Percentiles rank a stretch among this genome's conserved stretches.
These are phyloP conservation scores for Erythrophleum fordii DNA, from an alignment of 306 rosid species.

Conservation along the genomic window DNA sequence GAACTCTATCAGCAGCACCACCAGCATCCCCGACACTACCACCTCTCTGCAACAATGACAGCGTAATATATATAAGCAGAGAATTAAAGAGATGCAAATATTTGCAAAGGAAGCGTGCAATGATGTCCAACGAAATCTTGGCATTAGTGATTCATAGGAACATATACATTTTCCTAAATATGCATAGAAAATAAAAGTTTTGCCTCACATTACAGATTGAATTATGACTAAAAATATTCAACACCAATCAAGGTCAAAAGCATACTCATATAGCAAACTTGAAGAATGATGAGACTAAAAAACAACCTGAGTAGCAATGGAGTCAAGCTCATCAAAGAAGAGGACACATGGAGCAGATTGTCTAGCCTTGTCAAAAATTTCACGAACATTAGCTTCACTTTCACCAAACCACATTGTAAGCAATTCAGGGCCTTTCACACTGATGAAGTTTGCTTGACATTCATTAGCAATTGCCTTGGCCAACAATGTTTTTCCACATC, in stretches of 20 bases:
- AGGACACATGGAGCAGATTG: constrained; percentile 64
- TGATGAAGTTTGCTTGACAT: constrained; percentile 63
- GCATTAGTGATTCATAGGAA: neutral
- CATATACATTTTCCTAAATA: neutral
- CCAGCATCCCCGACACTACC: constrained; percentile 58
- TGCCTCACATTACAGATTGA: neutral
- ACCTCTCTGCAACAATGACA: constrained; percentile 51
- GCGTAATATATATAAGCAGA: neutral
- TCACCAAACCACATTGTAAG: constrained; percentile 73
- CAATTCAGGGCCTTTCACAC: constrained; percentile 60
- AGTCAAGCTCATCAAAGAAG: constrained; percentile 65
- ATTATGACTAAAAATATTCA: too few species aligned
- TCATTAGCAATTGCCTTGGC: constrained; percentile 62
- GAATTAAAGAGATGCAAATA: neutral
- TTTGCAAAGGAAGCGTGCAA: neutral
- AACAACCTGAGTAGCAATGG: constrained; percentile 60
- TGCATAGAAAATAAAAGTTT: neutral
- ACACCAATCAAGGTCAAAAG: neutral
- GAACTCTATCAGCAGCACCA: constrained; percentile 62
- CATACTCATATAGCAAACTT: neutral
- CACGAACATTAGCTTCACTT: constrained; percentile 64
- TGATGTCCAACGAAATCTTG: neutral
- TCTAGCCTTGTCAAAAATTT: constrained; percentile 61
- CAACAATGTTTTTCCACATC: constrained; percentile 60
- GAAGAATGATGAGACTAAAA: constrained; percentile 7